A percentile compares a stretch with the other conserved stretches of the same genome.
phyloP scores from a whole-genome alignment of 1,284 basidiomycete genomes.

The Mixia osmundae region DNA sequence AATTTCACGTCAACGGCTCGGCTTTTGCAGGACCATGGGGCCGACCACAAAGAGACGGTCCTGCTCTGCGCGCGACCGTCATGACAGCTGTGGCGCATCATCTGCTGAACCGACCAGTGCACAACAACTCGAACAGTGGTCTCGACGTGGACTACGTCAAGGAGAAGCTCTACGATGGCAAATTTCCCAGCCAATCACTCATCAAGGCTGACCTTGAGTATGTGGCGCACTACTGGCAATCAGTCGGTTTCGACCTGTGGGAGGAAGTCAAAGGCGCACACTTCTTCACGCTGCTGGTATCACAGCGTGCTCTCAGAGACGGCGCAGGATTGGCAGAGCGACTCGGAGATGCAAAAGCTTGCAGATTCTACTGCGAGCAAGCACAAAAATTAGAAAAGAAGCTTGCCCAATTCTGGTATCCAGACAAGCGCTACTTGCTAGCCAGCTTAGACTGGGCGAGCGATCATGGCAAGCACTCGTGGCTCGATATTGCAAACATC shows the following conservation, averaged over 20 bases:
- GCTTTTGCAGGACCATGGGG: constrained; percentile 22
- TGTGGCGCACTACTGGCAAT: constrained; percentile 17
- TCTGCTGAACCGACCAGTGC: constrained; percentile 24
- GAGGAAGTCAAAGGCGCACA: constrained; percentile 23
- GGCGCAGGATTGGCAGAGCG: constrained; percentile 22
- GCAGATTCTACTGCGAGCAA: constrained; percentile 20
- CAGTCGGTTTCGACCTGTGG: constrained; percentile 17
- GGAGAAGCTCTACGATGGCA: constrained; percentile 21
- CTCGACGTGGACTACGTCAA: constrained; percentile 21
- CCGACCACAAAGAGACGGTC: constrained; percentile 28
- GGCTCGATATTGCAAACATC: constrained; percentile 10
- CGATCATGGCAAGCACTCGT: constrained; percentile 10
- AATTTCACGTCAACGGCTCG: constrained; percentile 26
- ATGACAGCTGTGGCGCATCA: constrained; percentile 25
- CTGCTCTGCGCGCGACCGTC: constrained; percentile 26
- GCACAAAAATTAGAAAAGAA: constrained; percentile 15
- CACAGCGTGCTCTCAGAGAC: constrained; percentile 22
- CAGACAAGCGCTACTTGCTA: constrained; percentile 16
- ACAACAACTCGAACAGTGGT: too few species aligned
- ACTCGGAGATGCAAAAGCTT: constrained; percentile 21
- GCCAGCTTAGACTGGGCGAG: constrained; percentile 16
- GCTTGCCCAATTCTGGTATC: constrained; percentile 22
- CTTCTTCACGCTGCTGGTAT: constrained; percentile 25
- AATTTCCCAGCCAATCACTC: constrained; percentile 15
- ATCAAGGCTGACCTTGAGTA: constrained; percentile 31